A percentile compares a stretch with the other conserved stretches of the same genome.
Conservation (phyloP, 2,329 filamentous ascomycete genomes). For the Neonectria neomacrospora region DNA sequence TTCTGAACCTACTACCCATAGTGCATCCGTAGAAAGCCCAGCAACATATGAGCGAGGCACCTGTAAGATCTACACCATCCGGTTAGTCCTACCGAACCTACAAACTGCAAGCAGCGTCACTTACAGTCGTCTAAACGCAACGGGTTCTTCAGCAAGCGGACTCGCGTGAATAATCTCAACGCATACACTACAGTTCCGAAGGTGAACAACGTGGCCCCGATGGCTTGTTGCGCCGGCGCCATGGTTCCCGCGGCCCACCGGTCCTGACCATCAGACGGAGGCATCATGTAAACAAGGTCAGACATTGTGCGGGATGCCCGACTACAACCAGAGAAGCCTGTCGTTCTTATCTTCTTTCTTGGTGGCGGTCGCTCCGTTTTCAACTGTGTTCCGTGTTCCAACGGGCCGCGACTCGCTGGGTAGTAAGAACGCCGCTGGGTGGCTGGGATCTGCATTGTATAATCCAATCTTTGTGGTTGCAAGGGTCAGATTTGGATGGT, state of each 20-base stretch:
- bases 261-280: slow-evolving; percentile 28
- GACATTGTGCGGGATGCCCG: slow-evolving; percentile 22
- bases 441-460: slow-evolving; percentile 25
- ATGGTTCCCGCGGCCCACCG: slow-evolving; percentile 33
- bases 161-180: slow-evolving; percentile 28
- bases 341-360: not conserved
- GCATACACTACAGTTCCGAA: slow-evolving; percentile 31
- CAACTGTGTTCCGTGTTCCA: not conserved
- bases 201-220: slow-evolving; percentile 33
- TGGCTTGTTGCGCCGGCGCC: slow-evolving; percentile 24
- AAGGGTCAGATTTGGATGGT: not conserved
- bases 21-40: slow-evolving; percentile 40
- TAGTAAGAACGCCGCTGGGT: not conserved
- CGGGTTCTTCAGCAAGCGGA: slow-evolving; percentile 28
- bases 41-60: slow-evolving; percentile 34
- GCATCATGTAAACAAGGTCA: slow-evolving; percentile 36
- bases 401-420: not conserved
- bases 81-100: not conserved
- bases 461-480: slow-evolving; percentile 5
- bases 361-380: not conserved
- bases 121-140: slow-evolving; percentile 33
- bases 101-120: fast-evolving
- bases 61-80: slow-evolving; percentile 21
- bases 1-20: slow-evolving; percentile 35
- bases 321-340: not conserved